Percentiles rank a stretch among this genome's conserved stretches.
Evolutionary conservation across 805 yeast genomes (phyloP).

Genomic region (Pichia californica): DNA sequence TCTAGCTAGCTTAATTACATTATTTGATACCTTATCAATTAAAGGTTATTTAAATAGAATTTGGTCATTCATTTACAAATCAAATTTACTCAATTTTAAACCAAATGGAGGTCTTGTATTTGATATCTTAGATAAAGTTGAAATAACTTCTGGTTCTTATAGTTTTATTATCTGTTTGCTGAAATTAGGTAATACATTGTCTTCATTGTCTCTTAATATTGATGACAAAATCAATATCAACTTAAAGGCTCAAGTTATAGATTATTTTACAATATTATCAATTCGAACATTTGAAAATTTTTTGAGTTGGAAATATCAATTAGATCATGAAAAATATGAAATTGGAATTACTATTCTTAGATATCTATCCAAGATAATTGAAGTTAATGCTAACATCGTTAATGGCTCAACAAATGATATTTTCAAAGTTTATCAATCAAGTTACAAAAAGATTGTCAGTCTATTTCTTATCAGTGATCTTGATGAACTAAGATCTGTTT

Average conservation of each 20-base stretch:
- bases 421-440: slow-evolving; percentile 42
- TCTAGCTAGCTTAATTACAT: slow-evolving; percentile 39
- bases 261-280: slow-evolving; percentile 47
- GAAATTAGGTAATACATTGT: slow-evolving; percentile 47
- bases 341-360: slow-evolving; percentile 51
- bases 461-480: slow-evolving; percentile 49
- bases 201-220: slow-evolving; percentile 41
- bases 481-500: slow-evolving; percentile 45
- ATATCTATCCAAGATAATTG: slow-evolving; percentile 49
- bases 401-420: slow-evolving; percentile 33
- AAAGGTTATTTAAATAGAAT: slow-evolving; percentile 53
- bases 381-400: slow-evolving; percentile 43
- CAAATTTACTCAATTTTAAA: slow-evolving; percentile 55
- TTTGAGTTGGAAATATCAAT: slow-evolving; percentile 58
- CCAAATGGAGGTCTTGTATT: slow-evolving; percentile 61
- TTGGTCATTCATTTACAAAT: slow-evolving; percentile 71
- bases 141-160: slow-evolving; percentile 62
- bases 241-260: slow-evolving; percentile 48
- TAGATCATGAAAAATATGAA: slow-evolving; percentile 50
- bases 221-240: slow-evolving; percentile 33
- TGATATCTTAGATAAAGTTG: slow-evolving; percentile 62
- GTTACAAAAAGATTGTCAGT: slow-evolving; percentile 45
- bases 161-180: slow-evolving; percentile 55
- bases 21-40: slow-evolving; percentile 42
- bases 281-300: slow-evolving; percentile 72